Conservation (phyloP, 2,329 filamentous ascomycete species). For the Alternaria sp. region DNA sequence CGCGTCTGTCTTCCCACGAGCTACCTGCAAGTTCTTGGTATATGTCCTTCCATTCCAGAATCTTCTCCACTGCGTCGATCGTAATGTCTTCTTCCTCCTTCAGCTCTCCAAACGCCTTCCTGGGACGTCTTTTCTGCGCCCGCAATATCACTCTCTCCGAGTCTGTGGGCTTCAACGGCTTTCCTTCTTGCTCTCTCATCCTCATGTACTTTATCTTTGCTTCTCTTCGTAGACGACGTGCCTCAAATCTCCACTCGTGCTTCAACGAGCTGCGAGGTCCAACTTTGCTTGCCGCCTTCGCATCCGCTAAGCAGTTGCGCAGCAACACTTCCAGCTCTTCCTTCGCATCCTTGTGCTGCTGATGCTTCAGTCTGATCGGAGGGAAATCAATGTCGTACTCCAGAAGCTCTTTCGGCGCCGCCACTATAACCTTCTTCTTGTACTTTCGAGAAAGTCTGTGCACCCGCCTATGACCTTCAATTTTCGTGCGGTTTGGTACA, state of each 20-base stretch:
- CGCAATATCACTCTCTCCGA: background rate
- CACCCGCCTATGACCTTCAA: background rate
- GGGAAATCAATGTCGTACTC: background rate
- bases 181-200: background rate
- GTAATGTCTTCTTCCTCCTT: background rate
- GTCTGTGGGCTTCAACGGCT: background rate
- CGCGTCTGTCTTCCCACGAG: background rate
- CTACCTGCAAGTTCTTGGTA: background rate
- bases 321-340: background rate
- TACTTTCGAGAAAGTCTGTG: background rate
- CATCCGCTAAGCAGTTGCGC: background rate
- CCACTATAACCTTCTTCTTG: background rate
- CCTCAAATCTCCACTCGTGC: background rate
- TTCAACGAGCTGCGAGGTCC: background rate
- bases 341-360: background rate
- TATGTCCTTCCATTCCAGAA: background rate
- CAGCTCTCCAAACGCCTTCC: background rate
- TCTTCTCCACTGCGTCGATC: background rate
- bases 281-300: background rate
- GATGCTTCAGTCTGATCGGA: background rate
- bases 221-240: background rate
- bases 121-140: background rate
- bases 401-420: background rate
- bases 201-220: background rate
- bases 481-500: background rate